Base-by-base conservation (phyloP, 2,329 filamentous ascomycete species). In the Chaetomium strumarium region DNA sequence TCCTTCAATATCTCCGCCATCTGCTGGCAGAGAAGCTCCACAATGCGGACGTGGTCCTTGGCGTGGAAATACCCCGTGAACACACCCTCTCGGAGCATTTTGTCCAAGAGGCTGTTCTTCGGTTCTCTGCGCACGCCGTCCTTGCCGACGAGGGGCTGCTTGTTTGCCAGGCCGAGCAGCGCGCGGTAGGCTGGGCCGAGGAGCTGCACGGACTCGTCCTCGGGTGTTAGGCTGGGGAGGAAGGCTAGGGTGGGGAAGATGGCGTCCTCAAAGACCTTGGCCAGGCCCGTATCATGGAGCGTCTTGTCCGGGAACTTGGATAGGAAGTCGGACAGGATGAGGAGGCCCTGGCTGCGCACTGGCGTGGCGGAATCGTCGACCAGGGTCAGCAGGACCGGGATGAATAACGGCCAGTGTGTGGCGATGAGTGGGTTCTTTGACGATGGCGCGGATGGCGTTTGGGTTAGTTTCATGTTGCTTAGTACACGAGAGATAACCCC, bases 201-300 rank as follows among this genome's bases (percentile, higher is more conserved):
- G 3, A 96, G 70, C 1, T 64, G 62, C 2, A 86, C 64, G 4
- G 87, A 87, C 51, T 93, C 86, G 0, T 75, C 65, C 62, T 88
- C 85, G 0, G 87, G 83, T 0, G 89, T 96, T 39, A 95, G 72
- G 12, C 77, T 81, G 0, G 92, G 91, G 6, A 96, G 75, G 61
- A 83, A 88, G 8, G 85, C 76, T n/a, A 96, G 76, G 34, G 84
- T 82, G 0, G 89, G 87, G 58, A 84, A 77, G 2, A 89, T 69
- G 3, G 84, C 79, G 17, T 89, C 79, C 62, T 85, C 78, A 55
- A 92, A 85, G 24, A 92, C 78, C 13, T 76, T 70, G 19, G 77
- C 78, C 8, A 92, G 78, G 1, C 87, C 86, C 0, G 83, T 87
- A 42, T 75, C 74, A 12, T 67, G 67, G 41, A 91, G 74, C 2